Percentiles rank a stretch among this genome's conserved stretches.
phyloP scores from a whole-genome alignment of 805 yeast species.

The Ogataea polymorpha region DNA sequence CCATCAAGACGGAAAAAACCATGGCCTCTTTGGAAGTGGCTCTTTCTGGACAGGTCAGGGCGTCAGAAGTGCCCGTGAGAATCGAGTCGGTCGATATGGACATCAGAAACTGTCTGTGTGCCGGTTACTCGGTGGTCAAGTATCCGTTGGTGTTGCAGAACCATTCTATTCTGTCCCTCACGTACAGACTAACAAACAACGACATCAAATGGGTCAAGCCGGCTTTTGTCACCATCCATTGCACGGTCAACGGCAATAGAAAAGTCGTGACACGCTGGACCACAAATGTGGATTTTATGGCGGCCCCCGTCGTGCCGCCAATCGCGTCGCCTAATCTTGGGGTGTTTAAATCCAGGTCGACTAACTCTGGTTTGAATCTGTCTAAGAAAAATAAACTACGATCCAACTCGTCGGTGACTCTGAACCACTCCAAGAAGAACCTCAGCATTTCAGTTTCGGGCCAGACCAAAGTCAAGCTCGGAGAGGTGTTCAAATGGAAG shows the following conservation, averaged over 20 bases:
- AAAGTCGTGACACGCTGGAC: slow-evolving; percentile 35
- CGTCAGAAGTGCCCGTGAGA: slow-evolving; percentile 4
- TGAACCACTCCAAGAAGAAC: slow-evolving; percentile 26
- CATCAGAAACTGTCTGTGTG: slow-evolving; percentile 25
- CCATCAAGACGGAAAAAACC: slow-evolving; percentile 25
- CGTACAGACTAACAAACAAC: slow-evolving; percentile 27
- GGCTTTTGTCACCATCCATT: slow-evolving; percentile 21
- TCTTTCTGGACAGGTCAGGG: slow-evolving; percentile 18
- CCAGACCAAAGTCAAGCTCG: slow-evolving; percentile 54
- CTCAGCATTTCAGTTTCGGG: slow-evolving; percentile 59
- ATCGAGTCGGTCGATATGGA: slow-evolving; percentile 19
- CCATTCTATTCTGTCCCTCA: slow-evolving; percentile 21
- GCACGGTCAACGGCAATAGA: slow-evolving; percentile 19
- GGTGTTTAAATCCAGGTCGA: slow-evolving; percentile 12
- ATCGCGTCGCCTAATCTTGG: slow-evolving; percentile 26
- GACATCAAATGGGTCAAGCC: slow-evolving; percentile 29
- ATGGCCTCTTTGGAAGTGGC: slow-evolving; percentile 27
- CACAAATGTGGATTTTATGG: slow-evolving; percentile 34
- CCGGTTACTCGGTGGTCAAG: slow-evolving; percentile 17
- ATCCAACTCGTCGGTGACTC: slow-evolving; percentile 25
- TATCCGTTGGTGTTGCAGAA: slow-evolving; percentile 32
- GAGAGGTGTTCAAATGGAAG: slow-evolving; percentile 59
- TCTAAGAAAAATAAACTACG: slow-evolving; percentile 20
- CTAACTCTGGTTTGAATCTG: slow-evolving; percentile 20
- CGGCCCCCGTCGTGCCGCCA: slow-evolving; percentile 8